Conservation (phyloP, 805 yeast species). For the Crinitomyces ghanaensis region DNA sequence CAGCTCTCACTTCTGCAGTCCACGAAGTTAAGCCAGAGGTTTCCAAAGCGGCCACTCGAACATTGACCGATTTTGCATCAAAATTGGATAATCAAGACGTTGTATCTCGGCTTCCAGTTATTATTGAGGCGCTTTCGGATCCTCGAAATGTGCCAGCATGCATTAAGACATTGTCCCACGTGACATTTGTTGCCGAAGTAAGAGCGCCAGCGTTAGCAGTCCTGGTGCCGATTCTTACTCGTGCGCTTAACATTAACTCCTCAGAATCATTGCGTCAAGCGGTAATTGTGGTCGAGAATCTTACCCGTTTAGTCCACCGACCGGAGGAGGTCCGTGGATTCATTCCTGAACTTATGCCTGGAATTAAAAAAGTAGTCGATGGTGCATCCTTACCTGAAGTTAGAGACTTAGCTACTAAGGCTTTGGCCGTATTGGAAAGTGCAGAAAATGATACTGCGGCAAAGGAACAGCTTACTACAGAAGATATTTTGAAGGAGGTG, state of each 20-base stretch:
- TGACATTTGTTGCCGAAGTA: conserved; percentile 96
- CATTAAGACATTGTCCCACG: conserved; percentile 79
- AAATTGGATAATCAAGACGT: conserved; percentile 89
- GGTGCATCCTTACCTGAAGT: conserved; percentile 95
- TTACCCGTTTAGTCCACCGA: conserved; percentile 90
- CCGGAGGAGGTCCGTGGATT: conserved; percentile 80
- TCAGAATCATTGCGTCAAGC: conserved; percentile 94
- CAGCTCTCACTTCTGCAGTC: conserved; percentile 76
- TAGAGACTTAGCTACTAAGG: conserved; percentile 83
- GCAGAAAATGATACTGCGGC: conserved; percentile 67
- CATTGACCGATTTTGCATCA: conserved; percentile 56
- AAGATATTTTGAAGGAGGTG: too few species aligned
- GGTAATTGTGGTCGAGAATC: conserved; percentile 88
- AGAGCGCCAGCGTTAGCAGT: conserved; percentile 90
- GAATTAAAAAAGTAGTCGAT: conserved; percentile 74
- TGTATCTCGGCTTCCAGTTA: conserved; percentile 70
- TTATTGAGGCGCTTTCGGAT: conserved; percentile 81
- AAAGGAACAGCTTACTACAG: conserved; percentile 57
- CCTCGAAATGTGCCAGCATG: conserved; percentile 83
- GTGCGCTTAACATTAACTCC: conserved; percentile 76
- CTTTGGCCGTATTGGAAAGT: conserved; percentile 66
- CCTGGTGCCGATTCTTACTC: conserved; percentile 82
- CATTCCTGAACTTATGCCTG: conserved; percentile 84
- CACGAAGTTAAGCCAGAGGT: conserved; percentile 96
- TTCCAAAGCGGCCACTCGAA: conserved; percentile 69